Percentiles rank a stretch among this genome's conserved stretches.
phyloP scores from a whole-genome alignment of 768 basidiomycete genomes.

The Butyriboletus loyo region DNA sequence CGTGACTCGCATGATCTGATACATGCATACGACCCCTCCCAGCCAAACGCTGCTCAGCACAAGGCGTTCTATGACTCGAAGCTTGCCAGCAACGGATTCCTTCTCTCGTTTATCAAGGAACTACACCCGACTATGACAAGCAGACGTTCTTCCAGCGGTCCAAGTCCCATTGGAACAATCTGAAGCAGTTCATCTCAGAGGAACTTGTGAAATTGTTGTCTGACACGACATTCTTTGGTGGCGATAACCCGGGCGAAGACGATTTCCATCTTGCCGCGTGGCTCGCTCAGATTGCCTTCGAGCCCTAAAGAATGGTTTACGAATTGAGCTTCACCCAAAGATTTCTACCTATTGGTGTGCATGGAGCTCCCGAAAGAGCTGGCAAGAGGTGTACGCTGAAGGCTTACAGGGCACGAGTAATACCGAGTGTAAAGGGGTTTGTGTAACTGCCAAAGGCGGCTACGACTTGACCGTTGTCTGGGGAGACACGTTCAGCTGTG shows the following conservation, averaged over 20 bases:
- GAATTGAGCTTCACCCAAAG: constrained; percentile 35
- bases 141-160: constrained; percentile 40
- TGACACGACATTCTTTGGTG: constrained; percentile 45
- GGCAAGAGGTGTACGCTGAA: constrained; percentile 42
- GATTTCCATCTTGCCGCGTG: constrained; percentile 55
- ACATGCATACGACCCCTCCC: constrained; percentile 14
- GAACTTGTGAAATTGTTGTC: constrained; percentile 42
- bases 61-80: constrained; percentile 45
- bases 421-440: neutral
- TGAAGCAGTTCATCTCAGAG: constrained; percentile 37
- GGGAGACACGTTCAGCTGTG: constrained; percentile 34
- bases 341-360: constrained; percentile 41
- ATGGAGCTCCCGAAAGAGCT: constrained; percentile 46
- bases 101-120: constrained; percentile 43
- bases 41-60: constrained; percentile 35
- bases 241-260: constrained; percentile 46
- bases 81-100: constrained; percentile 36
- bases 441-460: neutral
- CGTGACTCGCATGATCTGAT: constrained; percentile 34
- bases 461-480: constrained; percentile 14
- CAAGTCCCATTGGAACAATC: constrained; percentile 35
- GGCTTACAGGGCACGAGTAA: constrained; percentile 32
- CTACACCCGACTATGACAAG: constrained; percentile 34
- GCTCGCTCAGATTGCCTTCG: constrained; percentile 45
- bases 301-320: constrained; percentile 40